Conservation (phyloP, 768 basidiomycete species). For the Boletus fagicola region DNA sequence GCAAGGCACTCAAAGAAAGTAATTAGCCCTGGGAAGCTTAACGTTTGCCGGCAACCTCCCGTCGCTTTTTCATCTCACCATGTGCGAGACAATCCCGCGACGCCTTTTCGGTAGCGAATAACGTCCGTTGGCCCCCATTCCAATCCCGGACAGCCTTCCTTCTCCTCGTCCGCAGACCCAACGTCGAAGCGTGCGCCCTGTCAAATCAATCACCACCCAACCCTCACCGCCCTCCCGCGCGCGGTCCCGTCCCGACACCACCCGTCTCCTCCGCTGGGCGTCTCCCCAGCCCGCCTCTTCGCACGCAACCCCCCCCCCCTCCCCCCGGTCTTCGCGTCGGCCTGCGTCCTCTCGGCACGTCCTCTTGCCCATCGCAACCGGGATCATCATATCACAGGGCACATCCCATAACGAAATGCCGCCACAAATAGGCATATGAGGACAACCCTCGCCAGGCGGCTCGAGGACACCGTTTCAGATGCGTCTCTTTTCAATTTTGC, state of each 20-base stretch:
- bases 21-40: constrained; percentile 36
- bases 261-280: too few species aligned
- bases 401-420: constrained; percentile 17
- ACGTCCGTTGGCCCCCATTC: constrained; percentile 15
- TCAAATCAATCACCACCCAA: constrained; percentile 7
- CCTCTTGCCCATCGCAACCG: constrained; percentile 21
- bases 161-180: constrained; percentile 8
- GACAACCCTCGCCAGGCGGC: constrained; percentile 6
- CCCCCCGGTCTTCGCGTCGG: neutral
- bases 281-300: neutral
- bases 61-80: constrained; percentile 30
- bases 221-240: constrained; percentile 1
- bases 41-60: constrained; percentile 34
- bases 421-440: constrained; percentile 28
- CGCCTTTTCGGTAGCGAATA: constrained; percentile 39
- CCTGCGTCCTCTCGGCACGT: neutral
- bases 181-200: constrained; percentile 20
- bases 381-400: constrained; percentile 12
- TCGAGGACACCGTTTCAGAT: constrained; percentile 34
- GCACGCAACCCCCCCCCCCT: neutral
- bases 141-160: neutral
- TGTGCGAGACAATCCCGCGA: constrained; percentile 31
- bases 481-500: constrained; percentile 25
- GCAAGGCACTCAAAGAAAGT: constrained; percentile 33
- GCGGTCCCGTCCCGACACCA: constrained; percentile 11